These are phyloP conservation scores for Colletotrichum aenigma DNA, from an alignment of 2,329 filamentous ascomycete genomes.

Conservation along the genomic window DNA sequence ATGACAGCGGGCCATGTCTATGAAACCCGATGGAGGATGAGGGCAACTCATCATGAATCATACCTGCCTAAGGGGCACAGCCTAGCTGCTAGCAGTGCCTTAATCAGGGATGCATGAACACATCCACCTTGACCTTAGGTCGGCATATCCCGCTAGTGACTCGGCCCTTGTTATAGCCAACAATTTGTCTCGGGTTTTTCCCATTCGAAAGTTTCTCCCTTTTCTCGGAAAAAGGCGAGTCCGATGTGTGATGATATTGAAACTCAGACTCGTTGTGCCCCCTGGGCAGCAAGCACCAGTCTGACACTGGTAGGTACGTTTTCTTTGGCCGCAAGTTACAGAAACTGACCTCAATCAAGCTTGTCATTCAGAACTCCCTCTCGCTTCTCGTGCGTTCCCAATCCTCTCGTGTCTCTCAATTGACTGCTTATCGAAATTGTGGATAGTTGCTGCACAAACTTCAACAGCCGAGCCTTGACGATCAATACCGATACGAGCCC, in stretches of 20 bases:
- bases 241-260: background rate
- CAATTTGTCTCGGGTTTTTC: background rate
- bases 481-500: background rate
- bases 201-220: background rate
- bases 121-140: background rate
- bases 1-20: background rate
- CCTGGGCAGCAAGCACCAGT: background rate
- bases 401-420: too few relatives aligned
- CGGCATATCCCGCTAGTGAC: background rate
- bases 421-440: too few relatives aligned
- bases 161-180: accelerated
- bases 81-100: background rate
- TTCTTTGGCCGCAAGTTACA: background rate
- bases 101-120: background rate
- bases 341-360: background rate
- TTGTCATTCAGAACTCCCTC: background rate
- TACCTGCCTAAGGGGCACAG: background rate
- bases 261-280: background rate
- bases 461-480: background rate
- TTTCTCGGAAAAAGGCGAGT: background rate
- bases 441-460: background rate
- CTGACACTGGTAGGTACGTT: background rate
- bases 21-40: background rate
- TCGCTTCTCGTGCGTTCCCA: background rate
- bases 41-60: background rate